These are phyloP conservation scores for Huntiella decipiens DNA, from an alignment of 2,329 filamentous ascomycete species.

Conservation along the genomic window DNA sequence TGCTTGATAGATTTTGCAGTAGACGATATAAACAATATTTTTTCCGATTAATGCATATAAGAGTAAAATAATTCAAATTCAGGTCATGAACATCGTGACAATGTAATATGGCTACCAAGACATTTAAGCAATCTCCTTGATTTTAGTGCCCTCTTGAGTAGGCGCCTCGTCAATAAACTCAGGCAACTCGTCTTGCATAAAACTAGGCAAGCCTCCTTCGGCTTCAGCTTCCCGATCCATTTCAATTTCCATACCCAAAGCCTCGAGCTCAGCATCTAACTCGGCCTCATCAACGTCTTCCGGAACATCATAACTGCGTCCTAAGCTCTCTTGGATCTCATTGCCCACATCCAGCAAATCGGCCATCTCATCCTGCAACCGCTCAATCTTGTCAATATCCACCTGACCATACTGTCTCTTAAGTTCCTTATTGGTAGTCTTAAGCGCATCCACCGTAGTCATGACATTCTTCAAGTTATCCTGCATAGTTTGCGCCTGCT, in stretches of 20 bases:
- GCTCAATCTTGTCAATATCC: constrained; percentile 92
- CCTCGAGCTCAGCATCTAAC: constrained; percentile 88
- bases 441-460: constrained; percentile 95
- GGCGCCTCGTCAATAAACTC: constrained; percentile 90
- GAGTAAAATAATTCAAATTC: neutral
- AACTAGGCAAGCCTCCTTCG: constrained; percentile 51
- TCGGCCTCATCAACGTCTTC: constrained; percentile 96
- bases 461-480: constrained; percentile 97
- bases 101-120: neutral
- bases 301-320: constrained; percentile 78
- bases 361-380: constrained; percentile 97
- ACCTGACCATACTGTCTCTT: constrained; percentile 93
- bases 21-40: neutral
- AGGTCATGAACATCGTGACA: neutral
- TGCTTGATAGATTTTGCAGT: constrained; percentile 17
- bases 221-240: constrained; percentile 48
- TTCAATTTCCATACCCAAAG: constrained; percentile 83
- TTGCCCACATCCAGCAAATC: constrained; percentile 95
- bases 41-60: neutral
- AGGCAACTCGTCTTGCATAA: constrained; percentile 73
- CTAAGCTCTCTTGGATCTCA: constrained; percentile 91
- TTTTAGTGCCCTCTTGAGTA: constrained; percentile 49
- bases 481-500: constrained; percentile 95
- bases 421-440: constrained; percentile 85
- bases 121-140: constrained; percentile 55